phyloP scores from a whole-genome alignment of 208 protist genomes.

The Crithidia acanthocephali region DNA sequence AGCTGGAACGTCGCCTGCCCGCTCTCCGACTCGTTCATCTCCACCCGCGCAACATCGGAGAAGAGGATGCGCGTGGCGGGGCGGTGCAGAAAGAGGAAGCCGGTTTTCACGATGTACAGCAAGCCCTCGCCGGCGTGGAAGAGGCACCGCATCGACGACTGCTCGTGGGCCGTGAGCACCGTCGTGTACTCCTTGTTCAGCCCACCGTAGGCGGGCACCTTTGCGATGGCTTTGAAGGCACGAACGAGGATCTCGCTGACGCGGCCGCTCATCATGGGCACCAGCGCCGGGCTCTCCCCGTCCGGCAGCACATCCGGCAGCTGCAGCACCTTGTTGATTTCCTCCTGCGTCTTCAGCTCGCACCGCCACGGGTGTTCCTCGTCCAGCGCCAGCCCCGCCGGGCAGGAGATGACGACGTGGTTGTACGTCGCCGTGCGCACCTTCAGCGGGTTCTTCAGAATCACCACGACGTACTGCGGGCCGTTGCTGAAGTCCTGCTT shows the following conservation, averaged over 20 bases:
- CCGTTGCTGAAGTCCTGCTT: constrained; percentile 31
- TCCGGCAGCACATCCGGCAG: constrained; percentile 25
- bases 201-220: constrained; percentile 74
- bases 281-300: constrained; percentile 42
- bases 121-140: constrained; percentile 76
- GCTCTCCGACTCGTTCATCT: constrained; percentile 76
- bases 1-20: constrained; percentile 79
- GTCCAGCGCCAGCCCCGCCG: constrained; percentile 56
- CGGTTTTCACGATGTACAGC: constrained; percentile 76
- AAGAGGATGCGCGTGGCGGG: constrained; percentile 68
- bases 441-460: constrained; percentile 75
- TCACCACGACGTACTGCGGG: constrained; percentile 84
- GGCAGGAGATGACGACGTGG: constrained; percentile 84
- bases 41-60: constrained; percentile 52
- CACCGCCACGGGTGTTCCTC: constrained; percentile 78
- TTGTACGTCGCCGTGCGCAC: constrained; percentile 79
- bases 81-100: constrained; percentile 84
- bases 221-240: constrained; percentile 77
- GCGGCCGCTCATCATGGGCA: constrained; percentile 76
- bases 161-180: constrained; percentile 42
- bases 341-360: constrained; percentile 77
- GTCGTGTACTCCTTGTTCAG: constrained; percentile 85
- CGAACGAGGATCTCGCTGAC: constrained; percentile 88
- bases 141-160: constrained; percentile 78
- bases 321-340: constrained; percentile 63